Evolutionary conservation across 768 basidiomycete genomes (phyloP), one percentile per base, ranked within the genome.

Genomic region (Russula earlei): DNA sequence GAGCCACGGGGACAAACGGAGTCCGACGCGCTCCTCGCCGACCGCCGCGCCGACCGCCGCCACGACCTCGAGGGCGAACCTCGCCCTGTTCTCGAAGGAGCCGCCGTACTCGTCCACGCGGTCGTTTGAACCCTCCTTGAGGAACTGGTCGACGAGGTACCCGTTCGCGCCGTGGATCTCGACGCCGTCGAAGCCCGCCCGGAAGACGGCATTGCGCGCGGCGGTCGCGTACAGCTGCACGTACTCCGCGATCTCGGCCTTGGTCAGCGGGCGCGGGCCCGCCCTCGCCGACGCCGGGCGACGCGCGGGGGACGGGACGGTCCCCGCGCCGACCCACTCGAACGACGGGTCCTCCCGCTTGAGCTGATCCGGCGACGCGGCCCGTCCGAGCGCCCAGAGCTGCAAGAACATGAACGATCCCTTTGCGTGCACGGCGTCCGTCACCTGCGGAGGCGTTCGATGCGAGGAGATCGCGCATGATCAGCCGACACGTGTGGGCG

Each of bases 31-130:
- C 40, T 72, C 69, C 49, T 67, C 65, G 2, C 79, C 79, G 41
- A 79, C 65, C 4, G 74, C 74, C 1, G 63, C 56, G 19, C 61
- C 49, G 25, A 78, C 69, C 1, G 73, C 72, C n/a, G 71, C 67
- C 20, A 72, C 59, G 40, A 75, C 70, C 59, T 77, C 74, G 17
- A 77, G 67, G 4, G 67, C 63, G 66, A 82, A 80, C 4, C 77
- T 66, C 5, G 68, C 61, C 7, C 78, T 69, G 63, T 77, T 76
- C 65, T 77, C 77, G 36, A 77, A 57, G 5, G 69, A 70, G 0
- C 79, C 79, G 5, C 80, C 79, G 64, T 76, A 81, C 54, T 69
- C 67, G 67, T 77, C 77, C 31, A 68, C 74, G 31, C 76, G 71
- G 43, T 68, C 67, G 67, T 78, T 77, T 33, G 65, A 49, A 5